Evolutionary conservation across 768 basidiomycete genomes (phyloP).

Genomic region (Botryobasidium botryosum): DNA sequence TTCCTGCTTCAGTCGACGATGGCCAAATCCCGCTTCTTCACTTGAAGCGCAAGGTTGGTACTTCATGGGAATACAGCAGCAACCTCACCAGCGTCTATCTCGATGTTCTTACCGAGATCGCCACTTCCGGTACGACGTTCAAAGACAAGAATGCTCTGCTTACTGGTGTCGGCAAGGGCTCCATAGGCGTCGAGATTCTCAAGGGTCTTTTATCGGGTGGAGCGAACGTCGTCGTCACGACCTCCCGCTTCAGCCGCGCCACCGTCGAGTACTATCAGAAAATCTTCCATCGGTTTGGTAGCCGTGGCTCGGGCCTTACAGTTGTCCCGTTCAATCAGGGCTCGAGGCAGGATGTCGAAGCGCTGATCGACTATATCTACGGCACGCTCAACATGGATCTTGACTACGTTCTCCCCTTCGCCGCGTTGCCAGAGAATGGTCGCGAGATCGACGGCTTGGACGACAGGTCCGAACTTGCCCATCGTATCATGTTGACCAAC

Average conservation of each 20-base stretch:
- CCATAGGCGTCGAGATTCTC: conserved; percentile 93
- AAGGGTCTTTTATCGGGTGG: conserved; percentile 95
- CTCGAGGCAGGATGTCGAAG: conserved; percentile 96
- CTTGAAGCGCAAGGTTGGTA: conserved; percentile 90
- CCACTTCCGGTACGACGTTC: conserved; percentile 95
- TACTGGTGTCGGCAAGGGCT: conserved; percentile 95
- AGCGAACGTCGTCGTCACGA: conserved; percentile 92
- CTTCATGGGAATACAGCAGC: conserved; percentile 91
- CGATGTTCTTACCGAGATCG: conserved; percentile 94
- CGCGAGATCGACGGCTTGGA: conserved; percentile 96
- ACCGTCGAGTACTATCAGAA: conserved; percentile 97
- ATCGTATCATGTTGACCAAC: conserved; percentile 97
- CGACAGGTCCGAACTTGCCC: conserved; percentile 93
- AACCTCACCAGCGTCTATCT: conserved; percentile 92
- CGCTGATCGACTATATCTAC: conserved; percentile 96
- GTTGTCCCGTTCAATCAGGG: conserved; percentile 99
- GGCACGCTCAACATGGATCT: conserved; percentile 87
- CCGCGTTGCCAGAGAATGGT: conserved; percentile 95
- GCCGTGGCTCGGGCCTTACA: conserved; percentile 88
- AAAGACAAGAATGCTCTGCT: conserved; percentile 97
- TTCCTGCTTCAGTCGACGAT: conserved; percentile 52
- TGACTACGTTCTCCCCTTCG: conserved; percentile 97
- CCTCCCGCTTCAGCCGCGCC: conserved; percentile 89
- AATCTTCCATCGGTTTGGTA: conserved; percentile 90
- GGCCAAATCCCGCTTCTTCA: conserved; percentile 92